These are phyloP conservation scores for Didymosphaeria variabile DNA, from an alignment of 2,329 filamentous ascomycete genomes.

Conservation along the genomic window DNA sequence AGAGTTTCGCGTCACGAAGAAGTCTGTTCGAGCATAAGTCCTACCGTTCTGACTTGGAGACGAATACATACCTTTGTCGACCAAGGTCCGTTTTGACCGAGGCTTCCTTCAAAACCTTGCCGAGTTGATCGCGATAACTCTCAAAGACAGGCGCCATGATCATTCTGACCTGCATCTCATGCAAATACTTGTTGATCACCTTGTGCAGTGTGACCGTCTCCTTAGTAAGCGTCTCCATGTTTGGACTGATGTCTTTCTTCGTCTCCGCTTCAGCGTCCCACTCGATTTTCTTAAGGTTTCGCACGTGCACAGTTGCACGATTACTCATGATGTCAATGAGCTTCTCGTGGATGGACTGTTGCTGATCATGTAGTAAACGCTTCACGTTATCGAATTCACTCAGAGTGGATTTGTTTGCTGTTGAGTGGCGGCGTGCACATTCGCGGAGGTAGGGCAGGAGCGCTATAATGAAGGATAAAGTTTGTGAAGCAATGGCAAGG, in stretches of 20 bases:
- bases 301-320: slow-evolving; percentile 76
- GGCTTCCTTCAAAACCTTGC: slow-evolving; percentile 72
- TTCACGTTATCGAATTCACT: slow-evolving; percentile 90
- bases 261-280: slow-evolving; percentile 68
- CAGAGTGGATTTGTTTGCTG: slow-evolving; percentile 61
- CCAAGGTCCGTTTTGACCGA: slow-evolving; percentile 72
- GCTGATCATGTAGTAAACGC: slow-evolving; percentile 85
- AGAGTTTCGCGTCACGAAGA: slow-evolving; percentile 77
- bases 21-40: slow-evolving; percentile 63
- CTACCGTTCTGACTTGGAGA: slow-evolving; percentile 12
- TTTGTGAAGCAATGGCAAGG: slow-evolving; percentile 88
- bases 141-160: slow-evolving; percentile 89
- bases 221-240: slow-evolving; percentile 87
- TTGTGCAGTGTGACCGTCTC: slow-evolving; percentile 87
- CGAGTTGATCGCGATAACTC: slow-evolving; percentile 82
- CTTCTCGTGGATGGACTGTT: slow-evolving; percentile 90
- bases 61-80: slow-evolving; percentile 70
- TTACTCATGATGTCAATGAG: slow-evolving; percentile 91
- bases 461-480: slow-evolving; percentile 84
- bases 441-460: slow-evolving; percentile 91
- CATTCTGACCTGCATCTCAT: slow-evolving; percentile 76
- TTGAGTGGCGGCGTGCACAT: slow-evolving; percentile 80
- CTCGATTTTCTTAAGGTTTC: slow-evolving; percentile 75
- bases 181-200: slow-evolving; percentile 82
- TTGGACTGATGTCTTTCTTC: slow-evolving; percentile 64